Evolutionary conservation across 2,329 filamentous ascomycete species (phyloP), one percentile per base, ranked within the genome.

Genomic region (Sphaerostilbella broomeana): DNA sequence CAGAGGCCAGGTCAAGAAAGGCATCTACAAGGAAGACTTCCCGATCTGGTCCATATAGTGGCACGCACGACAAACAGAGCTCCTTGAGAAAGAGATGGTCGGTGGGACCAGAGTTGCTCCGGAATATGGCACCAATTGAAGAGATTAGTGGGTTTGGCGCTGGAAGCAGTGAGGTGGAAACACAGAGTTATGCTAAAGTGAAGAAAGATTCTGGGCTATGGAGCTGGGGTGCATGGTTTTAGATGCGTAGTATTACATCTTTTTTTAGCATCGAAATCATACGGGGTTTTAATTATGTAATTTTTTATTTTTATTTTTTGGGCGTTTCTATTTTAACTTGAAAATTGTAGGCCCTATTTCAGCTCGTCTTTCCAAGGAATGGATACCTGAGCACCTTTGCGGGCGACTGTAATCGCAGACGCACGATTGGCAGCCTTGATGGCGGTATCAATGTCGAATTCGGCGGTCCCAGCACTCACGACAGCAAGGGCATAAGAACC

Each of bases 401-500:
- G 56, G 16, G 63, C 52, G 19, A 68, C 64, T 6, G 64, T 68
- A 42, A 65, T 58, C 20, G 64, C 62, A 11, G 63, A 58, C n/a
- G 63, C 63, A 33, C 49, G 51, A 48, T 64, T 67, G 0, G 84
- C 79, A 1, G 78, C 80, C 40, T 64, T 51, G 39, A 68, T 56
- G 19, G 82, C 79, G 2, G 69, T 66, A 43, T 73, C 73, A 30
- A 84, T 70, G 42, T 74, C 69, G 42, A 78, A 74, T 10, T 42
- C 45, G 10, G 41, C 52, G 18, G 43, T 51, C 24, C 47, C 50
- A n/a, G 56, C 56, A 37, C 57, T 70, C 26, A 86, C 85, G 20
- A 83, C 73, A 42, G 79, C 76, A 18, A 92, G 76, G 3, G 86
- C 84, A 59, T 95, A 94, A 16, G 79, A 84, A 2, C 92, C 90